These are phyloP conservation scores for Sambucus nigra DNA, from an alignment of 129 eudicot genomes.

Conservation along the genomic window DNA sequence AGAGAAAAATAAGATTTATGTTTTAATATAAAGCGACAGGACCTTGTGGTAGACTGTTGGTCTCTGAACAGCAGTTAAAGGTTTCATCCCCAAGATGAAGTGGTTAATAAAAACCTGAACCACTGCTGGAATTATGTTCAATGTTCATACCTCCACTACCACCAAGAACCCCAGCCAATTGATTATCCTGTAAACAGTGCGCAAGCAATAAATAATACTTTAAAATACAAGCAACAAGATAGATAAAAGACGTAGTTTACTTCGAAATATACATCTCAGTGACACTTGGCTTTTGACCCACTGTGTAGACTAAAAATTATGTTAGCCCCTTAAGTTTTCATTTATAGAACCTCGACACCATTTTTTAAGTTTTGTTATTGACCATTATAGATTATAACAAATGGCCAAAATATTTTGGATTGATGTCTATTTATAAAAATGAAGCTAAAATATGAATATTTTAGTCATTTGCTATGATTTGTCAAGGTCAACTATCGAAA, in stretches of 20 bases:
- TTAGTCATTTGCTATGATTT: no score
- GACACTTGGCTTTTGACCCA: no score
- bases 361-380: no score
- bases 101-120: conserved; percentile 78
- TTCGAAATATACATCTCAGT: not conserved
- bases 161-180: conserved; percentile 85
- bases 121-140: conserved; percentile 85
- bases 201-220: no score
- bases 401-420: no score
- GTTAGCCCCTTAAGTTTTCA: no score
- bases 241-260: not conserved
- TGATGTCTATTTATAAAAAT: no score
- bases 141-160: conserved; percentile 90
- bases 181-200: conserved; percentile 45
- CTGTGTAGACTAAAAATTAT: no score
- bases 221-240: not conserved
- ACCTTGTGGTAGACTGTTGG: conserved; percentile 95
- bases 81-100: conserved; percentile 81
- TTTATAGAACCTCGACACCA: no score
- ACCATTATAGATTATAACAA: no score
- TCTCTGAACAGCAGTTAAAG: conserved; percentile 58
- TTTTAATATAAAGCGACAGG: not conserved
- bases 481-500: no score
- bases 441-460: no score
- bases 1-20: not conserved